Evolutionary conservation across 2,329 filamentous ascomycete species (phyloP).

Genomic region (Kalmusia sp.): DNA sequence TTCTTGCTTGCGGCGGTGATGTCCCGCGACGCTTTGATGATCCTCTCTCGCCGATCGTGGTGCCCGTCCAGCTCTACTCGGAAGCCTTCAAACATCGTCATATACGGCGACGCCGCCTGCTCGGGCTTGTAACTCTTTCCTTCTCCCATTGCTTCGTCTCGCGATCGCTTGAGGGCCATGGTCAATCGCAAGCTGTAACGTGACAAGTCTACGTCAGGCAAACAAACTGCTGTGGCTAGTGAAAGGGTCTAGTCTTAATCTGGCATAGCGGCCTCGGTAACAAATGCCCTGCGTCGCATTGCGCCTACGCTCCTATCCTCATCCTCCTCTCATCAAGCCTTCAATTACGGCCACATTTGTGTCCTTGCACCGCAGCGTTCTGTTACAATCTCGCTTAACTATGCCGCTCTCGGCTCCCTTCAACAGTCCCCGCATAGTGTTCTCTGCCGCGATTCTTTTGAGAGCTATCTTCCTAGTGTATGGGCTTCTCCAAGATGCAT

Average conservation of each 20-base stretch:
- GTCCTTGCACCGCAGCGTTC: background rate
- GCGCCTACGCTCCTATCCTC: background rate
- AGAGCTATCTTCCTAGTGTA: slow-evolving; percentile 81
- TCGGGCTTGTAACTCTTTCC: slow-evolving; percentile 30
- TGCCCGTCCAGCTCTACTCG: slow-evolving; percentile 90
- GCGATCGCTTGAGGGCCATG: slow-evolving; percentile 44
- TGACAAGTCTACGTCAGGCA: slow-evolving; percentile 26
- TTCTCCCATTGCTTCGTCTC: slow-evolving; percentile 45
- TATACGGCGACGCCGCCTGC: slow-evolving; percentile 51
- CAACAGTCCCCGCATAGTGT: slow-evolving; percentile 44
- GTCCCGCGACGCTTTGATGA: slow-evolving; percentile 90
- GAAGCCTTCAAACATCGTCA: slow-evolving; percentile 83
- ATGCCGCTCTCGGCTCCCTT: slow-evolving; percentile 44
- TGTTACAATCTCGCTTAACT: background rate
- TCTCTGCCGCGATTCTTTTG: slow-evolving; percentile 63
- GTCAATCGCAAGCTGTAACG: slow-evolving; percentile 15
- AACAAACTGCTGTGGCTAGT: slow-evolving; percentile 27
- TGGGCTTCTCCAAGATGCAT: slow-evolving; percentile 88
- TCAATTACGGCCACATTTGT: background rate
- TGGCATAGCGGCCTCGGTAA: slow-evolving; percentile 19
- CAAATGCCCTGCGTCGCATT: background rate
- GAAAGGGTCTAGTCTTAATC: slow-evolving; percentile 21
- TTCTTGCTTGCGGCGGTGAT: slow-evolving; percentile 96
- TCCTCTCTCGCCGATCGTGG: slow-evolving; percentile 87
- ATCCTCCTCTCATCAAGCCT: background rate